A percentile compares a stretch with the other conserved stretches of the same genome.
Evolutionary conservation across 768 basidiomycete genomes (phyloP).

Genomic region (Rhizopogon rudus): DNA sequence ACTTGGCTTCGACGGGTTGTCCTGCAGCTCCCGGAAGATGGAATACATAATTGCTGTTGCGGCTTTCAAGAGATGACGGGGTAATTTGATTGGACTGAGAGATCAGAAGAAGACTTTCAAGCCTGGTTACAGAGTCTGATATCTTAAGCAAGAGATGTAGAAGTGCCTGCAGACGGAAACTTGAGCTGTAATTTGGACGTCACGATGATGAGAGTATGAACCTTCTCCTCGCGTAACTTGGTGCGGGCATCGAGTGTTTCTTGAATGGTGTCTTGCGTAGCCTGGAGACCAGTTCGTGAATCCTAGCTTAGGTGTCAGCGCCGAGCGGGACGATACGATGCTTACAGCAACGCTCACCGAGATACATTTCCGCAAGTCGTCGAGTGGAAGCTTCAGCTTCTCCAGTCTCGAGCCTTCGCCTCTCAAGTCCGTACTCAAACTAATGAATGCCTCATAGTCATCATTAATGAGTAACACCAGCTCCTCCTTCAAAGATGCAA

Average conservation of each 20-base stretch:
- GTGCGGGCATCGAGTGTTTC: slow-evolving; percentile 74
- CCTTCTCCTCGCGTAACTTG: slow-evolving; percentile 83
- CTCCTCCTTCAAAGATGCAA: slow-evolving; percentile 82
- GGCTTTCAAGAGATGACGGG: slow-evolving; percentile 27
- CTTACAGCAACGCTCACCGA: slow-evolving; percentile 43
- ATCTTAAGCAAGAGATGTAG: slow-evolving; percentile 87
- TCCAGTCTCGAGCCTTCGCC: slow-evolving; percentile 76
- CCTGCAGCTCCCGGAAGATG: slow-evolving; percentile 22
- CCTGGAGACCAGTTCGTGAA: slow-evolving; percentile 58
- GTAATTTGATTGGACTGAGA: slow-evolving; percentile 46
- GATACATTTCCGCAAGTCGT: slow-evolving; percentile 57
- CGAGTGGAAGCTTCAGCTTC: slow-evolving; percentile 64
- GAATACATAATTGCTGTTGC: slow-evolving; percentile 27
- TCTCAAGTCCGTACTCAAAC: slow-evolving; percentile 85
- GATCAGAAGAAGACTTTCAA: slow-evolving; percentile 79
- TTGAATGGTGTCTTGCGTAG: slow-evolving; percentile 69
- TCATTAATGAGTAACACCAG: slow-evolving; percentile 94
- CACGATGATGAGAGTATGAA: slow-evolving; percentile 1
- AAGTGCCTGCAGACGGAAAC: slow-evolving; percentile 48
- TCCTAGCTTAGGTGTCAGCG: slow-evolving; percentile 33
- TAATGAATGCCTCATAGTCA: slow-evolving; percentile 98
- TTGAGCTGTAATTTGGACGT: slow-evolving; percentile 2
- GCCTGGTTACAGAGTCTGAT: slow-evolving; percentile 83
- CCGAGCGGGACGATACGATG: not conserved
- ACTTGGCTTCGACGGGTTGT: slow-evolving; percentile 36